These are phyloP conservation scores for Juglanconis juglandina DNA, from an alignment of 2,329 filamentous ascomycete species.

Conservation along the genomic window DNA sequence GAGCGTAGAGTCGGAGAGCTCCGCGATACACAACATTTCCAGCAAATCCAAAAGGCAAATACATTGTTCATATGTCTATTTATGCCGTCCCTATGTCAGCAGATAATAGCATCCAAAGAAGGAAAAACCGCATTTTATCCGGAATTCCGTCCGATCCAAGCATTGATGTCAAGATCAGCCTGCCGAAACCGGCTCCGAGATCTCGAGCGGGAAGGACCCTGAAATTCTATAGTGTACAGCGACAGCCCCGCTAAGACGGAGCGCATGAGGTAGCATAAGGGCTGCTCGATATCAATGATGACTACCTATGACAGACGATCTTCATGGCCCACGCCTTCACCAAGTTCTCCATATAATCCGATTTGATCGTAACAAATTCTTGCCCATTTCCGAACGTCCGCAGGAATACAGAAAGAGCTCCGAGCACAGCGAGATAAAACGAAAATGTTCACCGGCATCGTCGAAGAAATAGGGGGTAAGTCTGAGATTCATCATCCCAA, in stretches of 20 bases:
- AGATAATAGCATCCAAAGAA: too few species aligned
- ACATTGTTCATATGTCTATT: too few species aligned
- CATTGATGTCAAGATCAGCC: neutral
- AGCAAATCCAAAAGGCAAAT: too few species aligned
- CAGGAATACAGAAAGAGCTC: neutral
- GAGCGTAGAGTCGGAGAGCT: too few species aligned
- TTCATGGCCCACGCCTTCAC: neutral
- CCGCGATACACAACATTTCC: too few species aligned
- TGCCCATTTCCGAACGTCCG: neutral
- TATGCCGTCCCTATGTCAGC: too few species aligned
- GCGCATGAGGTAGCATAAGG: neutral
- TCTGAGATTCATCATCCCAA: slow-evolving; percentile 19
- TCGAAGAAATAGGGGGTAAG: slow-evolving; percentile 89
- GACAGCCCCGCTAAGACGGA: neutral
- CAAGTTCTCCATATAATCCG: neutral
- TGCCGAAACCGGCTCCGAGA: slow-evolving; percentile 7
- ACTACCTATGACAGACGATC: neutral
- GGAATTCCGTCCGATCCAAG: neutral
- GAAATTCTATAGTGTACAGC: neutral
- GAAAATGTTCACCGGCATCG: slow-evolving; percentile 91
- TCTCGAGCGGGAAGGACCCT: neutral
- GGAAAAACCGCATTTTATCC: too few species aligned
- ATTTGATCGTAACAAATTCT: neutral
- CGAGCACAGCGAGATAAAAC: neutral
- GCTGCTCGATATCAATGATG: neutral